Conservation (phyloP, 192 early-diverging fungal genomes). For the Coemansia sp. region DNA sequence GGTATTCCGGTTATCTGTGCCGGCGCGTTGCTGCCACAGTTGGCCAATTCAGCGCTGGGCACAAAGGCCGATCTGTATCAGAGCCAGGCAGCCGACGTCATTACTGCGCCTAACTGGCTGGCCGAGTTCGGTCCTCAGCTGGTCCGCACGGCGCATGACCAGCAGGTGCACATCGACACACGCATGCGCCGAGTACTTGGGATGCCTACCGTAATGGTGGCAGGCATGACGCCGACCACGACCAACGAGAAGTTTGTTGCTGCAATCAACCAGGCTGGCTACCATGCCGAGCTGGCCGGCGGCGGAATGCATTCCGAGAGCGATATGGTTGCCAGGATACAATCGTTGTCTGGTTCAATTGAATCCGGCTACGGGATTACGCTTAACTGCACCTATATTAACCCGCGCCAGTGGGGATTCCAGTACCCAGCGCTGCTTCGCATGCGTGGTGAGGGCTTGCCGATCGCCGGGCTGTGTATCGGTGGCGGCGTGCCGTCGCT, state of each 20-base stretch:
- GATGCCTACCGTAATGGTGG: no score
- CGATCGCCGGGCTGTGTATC: conserved; percentile 91
- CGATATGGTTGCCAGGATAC: no score
- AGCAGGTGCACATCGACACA: no score
- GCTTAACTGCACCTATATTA: conserved; percentile 85
- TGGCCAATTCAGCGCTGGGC: conserved; percentile 54
- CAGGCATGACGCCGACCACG: no score
- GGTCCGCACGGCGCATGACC: conserved; percentile 61
- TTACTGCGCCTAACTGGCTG: conserved; percentile 81
- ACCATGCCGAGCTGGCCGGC: no score
- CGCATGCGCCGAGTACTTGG: no score
- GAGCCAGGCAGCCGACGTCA: no score
- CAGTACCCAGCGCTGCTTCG: conserved; percentile 81
- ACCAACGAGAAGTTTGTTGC: no score
- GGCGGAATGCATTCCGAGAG: no score
- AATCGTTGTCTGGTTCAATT: no score
- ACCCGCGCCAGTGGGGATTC: conserved; percentile 76
- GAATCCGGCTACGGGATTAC: conserved; percentile 87
- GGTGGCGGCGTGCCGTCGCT: conserved; percentile 85
- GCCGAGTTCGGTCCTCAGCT: conserved; percentile 79
- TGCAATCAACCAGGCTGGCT: no score
- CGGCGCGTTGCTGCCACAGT: conserved; percentile 5
- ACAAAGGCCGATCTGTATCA: conserved; percentile 76
- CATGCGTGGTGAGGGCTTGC: conserved; percentile 79
- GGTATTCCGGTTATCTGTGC: conserved; percentile 59